phyloP scores from a whole-genome alignment of 768 basidiomycete species.

The Termitomyces sp. region DNA sequence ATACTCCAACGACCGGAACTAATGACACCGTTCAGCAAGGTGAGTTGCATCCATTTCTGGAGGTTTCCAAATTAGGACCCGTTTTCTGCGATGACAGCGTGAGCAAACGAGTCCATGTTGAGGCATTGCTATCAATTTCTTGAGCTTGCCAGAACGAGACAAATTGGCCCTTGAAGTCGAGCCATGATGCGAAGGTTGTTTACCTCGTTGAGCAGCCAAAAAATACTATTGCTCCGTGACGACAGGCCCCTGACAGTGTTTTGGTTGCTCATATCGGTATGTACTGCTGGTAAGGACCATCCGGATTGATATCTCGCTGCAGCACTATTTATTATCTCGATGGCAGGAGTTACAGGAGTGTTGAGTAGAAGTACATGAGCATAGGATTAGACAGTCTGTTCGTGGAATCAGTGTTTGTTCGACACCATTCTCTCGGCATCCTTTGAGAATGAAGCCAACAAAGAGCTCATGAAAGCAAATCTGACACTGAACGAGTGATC shows the following conservation, averaged over 20 bases:
- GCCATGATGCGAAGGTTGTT: neutral
- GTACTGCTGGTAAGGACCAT: neutral
- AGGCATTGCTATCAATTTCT: neutral
- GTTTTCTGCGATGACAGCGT: neutral
- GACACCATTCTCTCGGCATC: neutral
- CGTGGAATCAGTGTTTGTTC: neutral
- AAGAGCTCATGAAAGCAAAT: neutral
- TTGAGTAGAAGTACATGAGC: neutral
- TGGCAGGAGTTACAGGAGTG: neutral
- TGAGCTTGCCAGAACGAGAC: neutral
- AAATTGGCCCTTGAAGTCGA: neutral
- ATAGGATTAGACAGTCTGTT: neutral
- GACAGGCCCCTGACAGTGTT: no score
- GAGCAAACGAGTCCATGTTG: neutral
- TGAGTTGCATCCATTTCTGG: no score
- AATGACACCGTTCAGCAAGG: no score
- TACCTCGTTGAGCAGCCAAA: neutral
- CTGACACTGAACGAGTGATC: neutral
- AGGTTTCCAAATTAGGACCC: neutral
- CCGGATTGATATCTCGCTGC: neutral
- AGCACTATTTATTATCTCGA: neutral
- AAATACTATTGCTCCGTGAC: neutral
- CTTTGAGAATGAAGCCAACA: neutral
- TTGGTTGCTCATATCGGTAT: no score
- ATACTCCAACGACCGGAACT: neutral